These are phyloP conservation scores for Pascua guehoae DNA, from an alignment of 1,284 basidiomycete species.

Conservation along the genomic window DNA sequence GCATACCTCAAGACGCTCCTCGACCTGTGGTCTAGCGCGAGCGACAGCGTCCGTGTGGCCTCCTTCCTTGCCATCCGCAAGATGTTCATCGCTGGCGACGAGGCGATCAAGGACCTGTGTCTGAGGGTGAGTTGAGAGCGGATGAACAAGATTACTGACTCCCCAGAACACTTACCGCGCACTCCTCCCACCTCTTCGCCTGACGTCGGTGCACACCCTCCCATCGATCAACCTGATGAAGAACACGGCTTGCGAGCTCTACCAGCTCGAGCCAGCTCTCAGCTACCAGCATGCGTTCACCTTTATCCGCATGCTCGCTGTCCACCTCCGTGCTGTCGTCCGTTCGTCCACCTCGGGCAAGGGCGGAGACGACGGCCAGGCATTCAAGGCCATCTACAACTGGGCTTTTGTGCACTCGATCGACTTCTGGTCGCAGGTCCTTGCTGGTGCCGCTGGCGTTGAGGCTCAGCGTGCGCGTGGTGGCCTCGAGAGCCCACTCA, in stretches of 20 bases:
- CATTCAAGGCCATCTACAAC: conserved; percentile 90
- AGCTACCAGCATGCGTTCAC: conserved; percentile 92
- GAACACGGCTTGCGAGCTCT: conserved; percentile 91
- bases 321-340: conserved; percentile 70
- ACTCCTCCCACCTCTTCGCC: conserved; percentile 69
- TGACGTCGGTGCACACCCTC: conserved; percentile 78
- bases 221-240: conserved; percentile 98
- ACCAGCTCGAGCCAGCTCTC: conserved; percentile 60
- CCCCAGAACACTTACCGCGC: conserved; percentile 60
- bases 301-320: conserved; percentile 93
- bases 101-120: conserved; percentile 75
- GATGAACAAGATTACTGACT: neutral
- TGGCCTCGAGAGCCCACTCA: conserved; percentile 69
- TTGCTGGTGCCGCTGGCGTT: conserved; percentile 72
- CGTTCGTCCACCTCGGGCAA: conserved; percentile 33
- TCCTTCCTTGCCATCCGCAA: conserved; percentile 82
- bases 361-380: conserved; percentile 59
- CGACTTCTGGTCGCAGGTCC: conserved; percentile 92
- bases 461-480: conserved; percentile 56
- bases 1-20: conserved; percentile 81
- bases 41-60: conserved; percentile 79
- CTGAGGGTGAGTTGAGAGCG: conserved; percentile 63
- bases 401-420: conserved; percentile 97
- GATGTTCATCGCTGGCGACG: conserved; percentile 74
- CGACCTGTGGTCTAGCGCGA: conserved; percentile 73